Evolutionary conservation across 2,329 filamentous ascomycete species (phyloP), one percentile per base, ranked within the genome.

Genomic region (Alternaria tenuissima): DNA sequence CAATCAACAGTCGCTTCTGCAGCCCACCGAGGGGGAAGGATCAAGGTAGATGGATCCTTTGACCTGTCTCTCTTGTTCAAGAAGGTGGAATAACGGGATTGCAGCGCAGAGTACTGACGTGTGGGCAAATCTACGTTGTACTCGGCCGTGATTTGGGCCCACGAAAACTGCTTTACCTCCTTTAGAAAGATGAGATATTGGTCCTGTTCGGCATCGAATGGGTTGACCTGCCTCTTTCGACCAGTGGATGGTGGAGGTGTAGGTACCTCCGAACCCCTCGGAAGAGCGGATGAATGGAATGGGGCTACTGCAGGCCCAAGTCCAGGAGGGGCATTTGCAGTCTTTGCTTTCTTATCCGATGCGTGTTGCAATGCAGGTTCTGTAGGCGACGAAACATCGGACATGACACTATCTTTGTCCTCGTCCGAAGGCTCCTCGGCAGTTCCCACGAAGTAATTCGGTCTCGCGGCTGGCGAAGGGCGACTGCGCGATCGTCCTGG

Each of bases 101-200:
- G 72, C 0, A 78, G 57, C 8, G 63, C 62, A 4, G 41, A 20
- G 12, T 68, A 68, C 9, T 54, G 71, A 3, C 81, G 71, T 11
- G 67, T 60, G 1, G 75, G 69, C 48, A 81, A 78, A 28, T 78
- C 67, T 2, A 39, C 56, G 26, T 65, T 59, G 12, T 68, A 75
- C 38, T 68, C 67, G 5, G 59, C 38, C 0, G 69, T 68, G 8
- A 83, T 80, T 1, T 76, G 64, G 2, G 65, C 55, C 80, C 80
- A 83, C 8, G 60, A 59, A 4, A 73, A 59, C 7, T 67, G 64
- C 36, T 80, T 76, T 0, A 79, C 77, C 54, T 82, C 80, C 48
- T 79, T 82, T 5, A 83, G 54, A 36, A 77, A 77, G 5, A 80
- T 76, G 0, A 84, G 64, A 7, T 79, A 62, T 26, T 76, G 68